phyloP scores from a whole-genome alignment of 768 basidiomycete species.

The Fomitopsis pulvina region DNA sequence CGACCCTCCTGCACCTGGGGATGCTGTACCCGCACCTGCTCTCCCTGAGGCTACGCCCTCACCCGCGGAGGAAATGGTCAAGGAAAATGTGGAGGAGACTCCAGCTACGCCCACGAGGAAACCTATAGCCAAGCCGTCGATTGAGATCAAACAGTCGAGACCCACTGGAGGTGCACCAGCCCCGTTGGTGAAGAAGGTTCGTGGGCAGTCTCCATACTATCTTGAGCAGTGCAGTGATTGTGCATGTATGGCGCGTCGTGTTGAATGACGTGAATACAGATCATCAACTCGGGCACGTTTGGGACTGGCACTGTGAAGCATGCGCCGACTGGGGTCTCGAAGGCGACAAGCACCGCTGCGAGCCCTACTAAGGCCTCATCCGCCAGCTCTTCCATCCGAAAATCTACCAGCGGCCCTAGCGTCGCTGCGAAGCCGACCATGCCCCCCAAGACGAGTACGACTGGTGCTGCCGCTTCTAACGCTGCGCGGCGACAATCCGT shows the following conservation, averaged over 20 bases:
- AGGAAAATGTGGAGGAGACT: conserved; percentile 12
- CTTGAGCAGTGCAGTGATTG: too few species aligned
- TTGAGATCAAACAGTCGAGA: conserved; percentile 36
- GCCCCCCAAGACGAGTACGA: conserved; percentile 15
- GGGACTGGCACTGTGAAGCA: conserved; percentile 48
- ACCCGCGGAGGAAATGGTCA: conserved; percentile 8
- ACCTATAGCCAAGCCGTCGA: conserved; percentile 19
- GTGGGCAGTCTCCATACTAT: too few species aligned
- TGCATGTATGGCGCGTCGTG: background rate
- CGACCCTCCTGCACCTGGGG: background rate
- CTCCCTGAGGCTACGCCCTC: conserved; percentile 7
- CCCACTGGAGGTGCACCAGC: conserved; percentile 43
- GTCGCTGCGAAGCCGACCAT: conserved; percentile 32
- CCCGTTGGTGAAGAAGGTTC: conserved; percentile 64
- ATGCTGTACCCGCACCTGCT: conserved; percentile 5
- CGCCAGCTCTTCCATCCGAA: conserved; percentile 29
- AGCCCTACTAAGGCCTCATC: conserved; percentile 30
- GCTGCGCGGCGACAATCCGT: conserved; percentile 17
- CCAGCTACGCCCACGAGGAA: conserved; percentile 19
- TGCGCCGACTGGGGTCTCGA: conserved; percentile 31
- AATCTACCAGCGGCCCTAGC: conserved; percentile 33
- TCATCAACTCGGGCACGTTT: conserved; percentile 61
- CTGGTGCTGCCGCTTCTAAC: conserved; percentile 22
- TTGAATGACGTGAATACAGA: conserved; percentile 30
- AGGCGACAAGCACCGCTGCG: conserved; percentile 29